Base-by-base conservation (phyloP, 2,329 filamentous ascomycete genomes). In the Cercospora zeae-maydis region DNA sequence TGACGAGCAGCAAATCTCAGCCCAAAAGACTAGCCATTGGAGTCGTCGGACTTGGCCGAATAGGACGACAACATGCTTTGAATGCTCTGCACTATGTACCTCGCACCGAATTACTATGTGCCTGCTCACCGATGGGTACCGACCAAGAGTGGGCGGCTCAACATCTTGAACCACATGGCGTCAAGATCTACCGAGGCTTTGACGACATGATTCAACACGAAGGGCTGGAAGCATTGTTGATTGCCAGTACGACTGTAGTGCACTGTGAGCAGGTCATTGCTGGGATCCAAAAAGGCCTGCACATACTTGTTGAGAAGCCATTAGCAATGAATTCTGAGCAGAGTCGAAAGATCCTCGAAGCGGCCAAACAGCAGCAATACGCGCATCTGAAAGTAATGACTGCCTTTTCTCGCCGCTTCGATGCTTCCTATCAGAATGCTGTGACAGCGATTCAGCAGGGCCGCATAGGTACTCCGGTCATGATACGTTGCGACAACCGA, bases 251-350 rank as follows among this genome's bases (percentile, higher is more conserved):
- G 6, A 83, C 82, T 0, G 83, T 79, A 1, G 82, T 81, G 2
- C 84, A 87, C 66, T 83, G 83, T 0, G 79, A 84, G 65, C 81
- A 86, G 67, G 80, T 83, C 3, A 81, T 85, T 68, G 80, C 81
- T 64, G 83, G 83, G 8, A 84, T 86, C 51, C 72, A 83, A 51
- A 77, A 77, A 10, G 79, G 81, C 34, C 77, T 82, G 63, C 84
- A 86, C 65, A 82, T 86, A 0, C 73, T 86, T 8, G 86, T 83
- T 65, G 84, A 86, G 76, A 86, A 80, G 68, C 78, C 78, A 3
- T 66, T 80, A 11, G 74, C 61, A 2, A 67, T 67, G 65, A 64
- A 64, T 19, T 59, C 62, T 2, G 55, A 63, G 16, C 56, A 64
- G 33, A 62, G 62, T 10, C 30, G 47, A 39, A 58, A 64, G 34